Evolutionary conservation across 2,329 filamentous ascomycete species (phyloP).

Genomic region (Tolypocladium ophioglossoides): DNA sequence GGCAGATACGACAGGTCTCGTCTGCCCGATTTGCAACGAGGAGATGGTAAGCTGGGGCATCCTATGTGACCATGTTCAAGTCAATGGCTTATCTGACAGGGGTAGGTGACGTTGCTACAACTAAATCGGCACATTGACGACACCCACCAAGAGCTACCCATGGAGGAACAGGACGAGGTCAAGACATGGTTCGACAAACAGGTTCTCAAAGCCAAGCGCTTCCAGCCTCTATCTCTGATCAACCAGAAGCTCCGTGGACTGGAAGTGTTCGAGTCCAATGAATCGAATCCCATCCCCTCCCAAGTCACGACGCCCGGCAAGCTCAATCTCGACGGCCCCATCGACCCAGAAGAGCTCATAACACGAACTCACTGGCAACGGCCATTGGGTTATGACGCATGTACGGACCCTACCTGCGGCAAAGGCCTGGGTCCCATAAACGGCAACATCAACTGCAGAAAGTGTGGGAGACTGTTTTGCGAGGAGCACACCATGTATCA

Average conservation of each 20-base stretch:
- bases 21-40: conserved; percentile 96
- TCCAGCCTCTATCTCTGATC: conserved; percentile 81
- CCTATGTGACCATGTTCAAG: background rate
- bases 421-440: conserved; percentile 68
- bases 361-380: conserved; percentile 84
- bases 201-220: conserved; percentile 84
- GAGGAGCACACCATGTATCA: conserved; percentile 99
- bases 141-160: conserved; percentile 78
- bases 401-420: conserved; percentile 79
- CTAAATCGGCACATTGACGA: conserved; percentile 83
- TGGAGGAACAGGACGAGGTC: conserved; percentile 83
- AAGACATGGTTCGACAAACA: conserved; percentile 96
- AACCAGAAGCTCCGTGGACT: conserved; percentile 90
- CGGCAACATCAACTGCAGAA: conserved; percentile 84
- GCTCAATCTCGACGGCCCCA: conserved; percentile 28
- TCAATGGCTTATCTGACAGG: background rate
- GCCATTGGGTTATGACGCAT: conserved; percentile 61
- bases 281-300: conserved; percentile 35
- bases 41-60: conserved; percentile 65
- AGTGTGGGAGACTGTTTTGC: conserved; percentile 88
- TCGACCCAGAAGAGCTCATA: conserved; percentile 84
- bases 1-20: conserved; percentile 48
- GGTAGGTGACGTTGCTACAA: conserved; percentile 78
- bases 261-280: conserved; percentile 90
- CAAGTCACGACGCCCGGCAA: conserved; percentile 23